Percentiles rank a stretch among this genome's conserved stretches.
phyloP scores from a whole-genome alignment of 2,329 filamentous ascomycete genomes.

The Paramyrothecium sp. region DNA sequence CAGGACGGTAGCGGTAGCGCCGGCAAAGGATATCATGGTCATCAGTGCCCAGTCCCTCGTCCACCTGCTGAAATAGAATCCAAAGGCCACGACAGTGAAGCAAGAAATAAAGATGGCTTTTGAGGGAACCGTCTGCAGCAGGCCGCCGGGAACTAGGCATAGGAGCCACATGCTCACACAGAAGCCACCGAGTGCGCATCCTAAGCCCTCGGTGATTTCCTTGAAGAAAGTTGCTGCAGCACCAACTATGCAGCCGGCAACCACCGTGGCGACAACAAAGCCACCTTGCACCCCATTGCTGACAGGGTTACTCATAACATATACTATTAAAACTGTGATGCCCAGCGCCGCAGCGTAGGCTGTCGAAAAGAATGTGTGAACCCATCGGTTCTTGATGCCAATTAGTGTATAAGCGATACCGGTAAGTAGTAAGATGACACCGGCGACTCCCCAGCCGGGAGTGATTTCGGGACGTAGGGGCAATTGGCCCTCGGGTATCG shows the following conservation, averaged over 20 bases:
- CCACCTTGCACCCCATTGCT: constrained; percentile 76
- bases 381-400: constrained; percentile 78
- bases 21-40: constrained; percentile 72
- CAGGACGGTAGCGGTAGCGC: constrained; percentile 74
- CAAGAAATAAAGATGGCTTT: constrained; percentile 74
- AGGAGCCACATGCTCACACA: constrained; percentile 90
- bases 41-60: constrained; percentile 81
- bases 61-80: constrained; percentile 74
- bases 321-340: constrained; percentile 79
- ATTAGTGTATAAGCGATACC: constrained; percentile 72
- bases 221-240: constrained; percentile 74
- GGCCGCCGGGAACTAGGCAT: constrained; percentile 71
- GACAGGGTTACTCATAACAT: constrained; percentile 81
- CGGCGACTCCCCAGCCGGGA: constrained; percentile 77
- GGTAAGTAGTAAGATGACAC: constrained; percentile 70
- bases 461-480: constrained; percentile 75
- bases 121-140: constrained; percentile 60
- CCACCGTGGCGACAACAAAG: constrained; percentile 75
- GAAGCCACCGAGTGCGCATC: constrained; percentile 84
- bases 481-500: constrained; percentile 52
- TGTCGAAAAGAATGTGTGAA: constrained; percentile 79
- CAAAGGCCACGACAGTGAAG: constrained; percentile 67
- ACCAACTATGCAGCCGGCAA: constrained; percentile 74
- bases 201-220: constrained; percentile 78
- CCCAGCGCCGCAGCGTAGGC: constrained; percentile 71